phyloP scores from a whole-genome alignment of 306 rosid species.

The Quercus cerris region DNA sequence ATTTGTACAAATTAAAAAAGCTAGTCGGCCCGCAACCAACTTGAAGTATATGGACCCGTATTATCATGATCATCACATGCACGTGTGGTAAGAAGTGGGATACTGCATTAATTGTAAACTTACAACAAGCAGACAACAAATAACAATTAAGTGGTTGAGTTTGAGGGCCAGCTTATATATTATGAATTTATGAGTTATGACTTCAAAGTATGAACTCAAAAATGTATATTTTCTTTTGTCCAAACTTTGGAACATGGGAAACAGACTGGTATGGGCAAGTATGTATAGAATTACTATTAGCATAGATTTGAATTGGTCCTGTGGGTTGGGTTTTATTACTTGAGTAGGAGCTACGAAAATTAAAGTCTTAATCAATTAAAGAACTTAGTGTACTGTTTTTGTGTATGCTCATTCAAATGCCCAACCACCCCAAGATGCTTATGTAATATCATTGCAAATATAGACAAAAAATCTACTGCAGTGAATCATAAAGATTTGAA shows the following conservation, averaged over 20 bases:
- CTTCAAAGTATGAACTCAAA: background rate
- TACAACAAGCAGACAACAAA: no score
- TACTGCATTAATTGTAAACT: background rate
- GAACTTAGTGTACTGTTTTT: no score
- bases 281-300: background rate
- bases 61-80: background rate
- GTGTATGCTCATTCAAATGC: no score
- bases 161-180: background rate
- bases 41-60: background rate
- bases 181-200: background rate
- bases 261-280: slow-evolving; percentile 14
- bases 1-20: background rate
- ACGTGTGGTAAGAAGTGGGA: background rate
- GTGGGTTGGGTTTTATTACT: background rate
- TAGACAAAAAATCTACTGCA: no score
- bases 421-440: no score
- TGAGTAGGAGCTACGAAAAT: background rate
- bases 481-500: no score
- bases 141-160: no score
- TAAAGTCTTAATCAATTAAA: background rate
- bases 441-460: no score
- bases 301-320: background rate
- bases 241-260: background rate
- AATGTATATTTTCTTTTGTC: background rate
- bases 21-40: background rate